phyloP scores from a whole-genome alignment of 345 rosid genomes.

The Syzygium oleosum region DNA sequence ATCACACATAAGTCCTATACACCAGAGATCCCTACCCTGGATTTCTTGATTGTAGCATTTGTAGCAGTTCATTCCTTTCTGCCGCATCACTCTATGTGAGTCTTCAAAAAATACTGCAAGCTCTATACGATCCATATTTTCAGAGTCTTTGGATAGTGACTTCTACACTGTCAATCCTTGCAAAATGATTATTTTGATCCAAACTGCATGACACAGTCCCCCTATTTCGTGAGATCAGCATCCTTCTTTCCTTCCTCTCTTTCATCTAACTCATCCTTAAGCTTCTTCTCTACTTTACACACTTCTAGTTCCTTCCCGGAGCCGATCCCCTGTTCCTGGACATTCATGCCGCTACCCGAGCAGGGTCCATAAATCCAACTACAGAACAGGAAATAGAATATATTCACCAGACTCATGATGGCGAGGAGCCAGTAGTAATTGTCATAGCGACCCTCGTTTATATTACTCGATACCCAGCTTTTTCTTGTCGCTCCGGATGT shows the following conservation, averaged over 20 bases:
- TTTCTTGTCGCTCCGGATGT: slow-evolving; percentile 36
- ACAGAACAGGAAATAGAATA: slow-evolving; percentile 53
- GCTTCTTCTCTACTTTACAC: background rate
- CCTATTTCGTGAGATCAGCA: background rate
- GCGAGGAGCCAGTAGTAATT: slow-evolving; percentile 71
- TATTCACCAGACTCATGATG: slow-evolving; percentile 39
- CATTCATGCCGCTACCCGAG: slow-evolving; percentile 19
- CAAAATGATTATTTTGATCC: background rate
- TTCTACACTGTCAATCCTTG: background rate
- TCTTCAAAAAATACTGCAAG: background rate
- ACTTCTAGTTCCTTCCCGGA: slow-evolving; percentile 6
- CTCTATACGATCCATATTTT: background rate
- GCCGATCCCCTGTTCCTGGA: slow-evolving; percentile 23
- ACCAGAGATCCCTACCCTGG: background rate
- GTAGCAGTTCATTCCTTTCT: background rate
- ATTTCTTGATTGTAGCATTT: background rate
- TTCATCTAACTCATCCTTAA: background rate
- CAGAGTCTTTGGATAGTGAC: background rate
- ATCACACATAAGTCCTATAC: background rate
- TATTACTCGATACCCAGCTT: slow-evolving; percentile 66
- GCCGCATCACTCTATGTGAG: background rate
- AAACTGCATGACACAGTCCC: background rate
- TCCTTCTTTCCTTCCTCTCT: background rate
- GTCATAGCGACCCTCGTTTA: slow-evolving; percentile 68
- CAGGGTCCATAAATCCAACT: slow-evolving; percentile 78